A percentile compares a stretch with the other conserved stretches of the same genome.
phyloP scores from a whole-genome alignment of 2,329 filamentous ascomycete species.

The Stachybotrys echinatus region DNA sequence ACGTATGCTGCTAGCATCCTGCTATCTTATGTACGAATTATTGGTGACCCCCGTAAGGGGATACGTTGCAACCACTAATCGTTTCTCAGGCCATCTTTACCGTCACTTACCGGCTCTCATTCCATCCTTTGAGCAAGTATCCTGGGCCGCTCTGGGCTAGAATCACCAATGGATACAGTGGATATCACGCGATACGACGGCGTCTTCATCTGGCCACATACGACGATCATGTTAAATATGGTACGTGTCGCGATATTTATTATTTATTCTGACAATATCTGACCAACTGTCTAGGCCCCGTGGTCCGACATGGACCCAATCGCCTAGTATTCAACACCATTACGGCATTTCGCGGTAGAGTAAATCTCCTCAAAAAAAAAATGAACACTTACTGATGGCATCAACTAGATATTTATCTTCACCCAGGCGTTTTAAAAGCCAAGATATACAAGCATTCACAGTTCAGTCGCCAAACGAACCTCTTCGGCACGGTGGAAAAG shows the following conservation, averaged over 20 bases:
- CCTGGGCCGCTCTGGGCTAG: constrained; percentile 6
- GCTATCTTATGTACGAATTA: too few species aligned
- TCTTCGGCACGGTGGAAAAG: constrained; percentile 6
- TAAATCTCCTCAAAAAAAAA: too few species aligned
- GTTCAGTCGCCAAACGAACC: constrained; percentile 1
- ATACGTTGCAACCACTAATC: too few species aligned
- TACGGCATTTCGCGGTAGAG: constrained; percentile 6
- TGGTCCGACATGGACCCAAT: constrained; percentile 6
- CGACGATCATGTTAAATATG: constrained; percentile 5
- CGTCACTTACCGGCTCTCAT: neutral
- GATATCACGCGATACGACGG: constrained; percentile 2
- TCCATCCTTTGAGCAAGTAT: neutral
- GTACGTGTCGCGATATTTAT: too few species aligned
- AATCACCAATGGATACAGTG: constrained; percentile 4
- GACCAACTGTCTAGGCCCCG: neutral
- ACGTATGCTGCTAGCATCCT: too few species aligned
- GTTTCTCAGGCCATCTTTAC: neutral
- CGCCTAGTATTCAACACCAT: constrained; percentile 10
- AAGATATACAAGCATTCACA: constrained; percentile 3
- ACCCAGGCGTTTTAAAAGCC: constrained; percentile 4
- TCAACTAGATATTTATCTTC: constrained; percentile 10
- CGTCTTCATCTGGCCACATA: constrained; percentile 5
- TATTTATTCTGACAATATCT: too few species aligned
- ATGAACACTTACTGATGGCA: too few species aligned
- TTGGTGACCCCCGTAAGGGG: too few species aligned